Base-by-base conservation (phyloP, 371 early-diverging fungal genomes). In the Mucor velutinosus region DNA sequence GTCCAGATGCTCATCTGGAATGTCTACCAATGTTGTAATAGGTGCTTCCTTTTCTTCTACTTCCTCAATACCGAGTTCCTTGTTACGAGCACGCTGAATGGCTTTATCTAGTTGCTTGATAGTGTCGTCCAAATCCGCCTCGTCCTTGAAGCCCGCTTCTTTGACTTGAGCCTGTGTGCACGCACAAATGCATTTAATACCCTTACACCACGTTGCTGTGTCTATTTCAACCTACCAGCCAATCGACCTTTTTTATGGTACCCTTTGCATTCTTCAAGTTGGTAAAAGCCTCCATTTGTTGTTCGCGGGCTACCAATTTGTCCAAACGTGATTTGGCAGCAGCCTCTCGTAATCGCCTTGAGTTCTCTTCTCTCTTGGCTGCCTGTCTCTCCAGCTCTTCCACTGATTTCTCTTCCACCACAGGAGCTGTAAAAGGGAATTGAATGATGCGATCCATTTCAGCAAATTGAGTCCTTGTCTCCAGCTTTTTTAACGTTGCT, bases 1-100 rank as follows among this genome's bases (percentile, higher is more conserved):
- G 29, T 86, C 85, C 1, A 97, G 78, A 65, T 93, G 85, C 7
- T 87, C 91, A 68, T 96, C 95, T 17, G 95, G 95, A 3, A 94
- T 77, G 63, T 93, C 92, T 5, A 93, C 72, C 19, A 96, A 74
- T 0, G 86, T 88, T 53, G 92, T 94, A 3, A 84, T 72, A 5
- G 95, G 95, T 4, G 86, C 76, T 62, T 90, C 92, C 75, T 89
- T 89, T 65, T 88, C 93, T 69, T 94, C 95, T 7, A 35, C 39
- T 57, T 93, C 91, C 47, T 92, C 94, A 58, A 92, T 89, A 1
- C 95, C 96, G 1, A 92, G 76, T 65, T 91, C 90, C 66, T 91
- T 92, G 73, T 93, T 93, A 19, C 89, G 84, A 0, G 93, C 93
- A 45, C 90, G 84, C 51, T 83, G 86, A 41, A 95, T 88, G 0